Conservation (phyloP, 1,284 basidiomycete genomes). For the Ganoderma lucidum region DNA sequence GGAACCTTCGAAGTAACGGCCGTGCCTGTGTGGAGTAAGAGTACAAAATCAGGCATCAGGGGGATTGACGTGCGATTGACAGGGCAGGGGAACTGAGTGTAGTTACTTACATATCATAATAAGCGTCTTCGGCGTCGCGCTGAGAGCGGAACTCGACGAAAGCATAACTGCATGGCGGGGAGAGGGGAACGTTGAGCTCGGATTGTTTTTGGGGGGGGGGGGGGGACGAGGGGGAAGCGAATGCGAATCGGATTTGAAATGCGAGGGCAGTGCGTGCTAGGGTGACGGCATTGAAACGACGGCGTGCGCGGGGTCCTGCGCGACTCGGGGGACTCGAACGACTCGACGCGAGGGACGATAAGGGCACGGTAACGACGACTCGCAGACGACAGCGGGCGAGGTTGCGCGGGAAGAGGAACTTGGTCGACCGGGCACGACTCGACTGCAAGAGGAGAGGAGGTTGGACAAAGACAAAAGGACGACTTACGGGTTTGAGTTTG, state of each 20-base stretch:
- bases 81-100: not conserved
- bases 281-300: conserved; percentile 8
- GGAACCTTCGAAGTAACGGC: conserved; percentile 82
- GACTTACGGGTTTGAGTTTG: conserved; percentile 82
- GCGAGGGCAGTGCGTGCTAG: conserved; percentile 17
- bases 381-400: conserved; percentile 1
- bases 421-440: conserved; percentile 15
- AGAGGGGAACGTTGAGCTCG: conserved; percentile 71
- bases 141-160: conserved; percentile 90
- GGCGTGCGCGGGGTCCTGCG: not conserved
- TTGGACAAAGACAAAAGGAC: conserved; percentile 32
- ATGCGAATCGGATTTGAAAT: conserved; percentile 36
- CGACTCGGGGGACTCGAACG: conserved; percentile 10
- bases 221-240: conserved; percentile 35
- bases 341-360: not conserved
- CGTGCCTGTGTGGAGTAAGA: conserved; percentile 67
- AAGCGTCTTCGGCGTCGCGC: conserved; percentile 89
- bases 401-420: conserved; percentile 6
- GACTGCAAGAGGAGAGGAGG: conserved; percentile 37
- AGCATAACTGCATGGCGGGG: conserved; percentile 77
- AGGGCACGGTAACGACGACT: conserved; percentile 10
- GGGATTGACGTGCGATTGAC: conserved; percentile 4
- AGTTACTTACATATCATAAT: conserved; percentile 84
- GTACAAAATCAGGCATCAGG: conserved; percentile 18
- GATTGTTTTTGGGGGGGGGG: conserved; percentile 39